A percentile compares a stretch with the other conserved stretches of the same genome.
phyloP scores from a whole-genome alignment of 306 rosid genomes.

The Dalbergia cochinchinensis region DNA sequence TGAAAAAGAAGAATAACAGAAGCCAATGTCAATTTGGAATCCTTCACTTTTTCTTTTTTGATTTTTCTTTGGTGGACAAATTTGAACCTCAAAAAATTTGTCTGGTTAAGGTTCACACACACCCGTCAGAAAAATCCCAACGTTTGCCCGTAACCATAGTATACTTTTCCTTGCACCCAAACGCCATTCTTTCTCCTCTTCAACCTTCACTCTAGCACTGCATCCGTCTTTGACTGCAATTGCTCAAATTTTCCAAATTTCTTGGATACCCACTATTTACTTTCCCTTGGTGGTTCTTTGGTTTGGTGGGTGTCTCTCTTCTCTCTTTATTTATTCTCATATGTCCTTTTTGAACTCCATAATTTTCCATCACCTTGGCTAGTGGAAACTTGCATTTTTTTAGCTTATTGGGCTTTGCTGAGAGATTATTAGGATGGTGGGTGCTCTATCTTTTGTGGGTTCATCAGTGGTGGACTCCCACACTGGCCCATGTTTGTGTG shows the following conservation, averaged over 20 bases:
- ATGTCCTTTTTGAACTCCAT: neutral
- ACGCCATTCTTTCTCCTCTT: constrained; percentile 5
- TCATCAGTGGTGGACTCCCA: neutral
- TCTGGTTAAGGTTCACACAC: constrained; percentile 58
- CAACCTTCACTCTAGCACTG: constrained; percentile 11
- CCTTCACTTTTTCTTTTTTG: neutral
- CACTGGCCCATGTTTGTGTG: neutral
- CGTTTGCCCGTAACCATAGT: neutral
- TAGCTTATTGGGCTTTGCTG: constrained; percentile 30
- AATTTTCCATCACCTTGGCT: neutral
- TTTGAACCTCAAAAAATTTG: constrained; percentile 62
- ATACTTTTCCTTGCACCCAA: constrained; percentile 46
- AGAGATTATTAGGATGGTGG: constrained; percentile 57
- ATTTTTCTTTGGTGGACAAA: constrained; percentile 42
- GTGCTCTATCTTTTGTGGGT: constrained; percentile 44
- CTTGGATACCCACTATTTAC: constrained; percentile 44
- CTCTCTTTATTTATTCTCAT: constrained; percentile 1
- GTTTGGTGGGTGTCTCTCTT: constrained; percentile 29
- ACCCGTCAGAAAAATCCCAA: constrained; percentile 61
- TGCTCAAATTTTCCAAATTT: constrained; percentile 31
- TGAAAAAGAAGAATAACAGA: neutral
- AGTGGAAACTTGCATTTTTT: neutral
- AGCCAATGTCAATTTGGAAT: constrained; percentile 49
- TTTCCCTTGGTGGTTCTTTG: constrained; percentile 37
- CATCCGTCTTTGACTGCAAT: constrained; percentile 42